phyloP scores from a whole-genome alignment of 257 asterid species.

The Capsicum rhomboideum region DNA sequence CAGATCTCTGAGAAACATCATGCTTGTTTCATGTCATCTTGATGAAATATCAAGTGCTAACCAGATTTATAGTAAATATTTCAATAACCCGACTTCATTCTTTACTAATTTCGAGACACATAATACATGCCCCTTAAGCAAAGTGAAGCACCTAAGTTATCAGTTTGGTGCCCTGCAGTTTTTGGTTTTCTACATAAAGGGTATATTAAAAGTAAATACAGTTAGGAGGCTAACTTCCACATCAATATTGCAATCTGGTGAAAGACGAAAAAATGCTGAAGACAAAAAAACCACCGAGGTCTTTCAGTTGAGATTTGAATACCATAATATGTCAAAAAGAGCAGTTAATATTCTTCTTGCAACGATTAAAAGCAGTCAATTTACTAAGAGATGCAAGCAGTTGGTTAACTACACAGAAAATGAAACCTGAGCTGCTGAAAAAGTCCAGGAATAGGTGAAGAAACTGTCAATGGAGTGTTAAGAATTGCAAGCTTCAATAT shows the following conservation, averaged over 20 bases:
- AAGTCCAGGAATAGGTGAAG: slow-evolving; percentile 94
- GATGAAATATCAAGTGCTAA: not conserved
- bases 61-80: not conserved
- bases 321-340: not conserved
- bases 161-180: not conserved
- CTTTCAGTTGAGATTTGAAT: not conserved
- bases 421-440: slow-evolving; percentile 81
- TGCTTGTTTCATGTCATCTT: not conserved
- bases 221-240: not conserved
- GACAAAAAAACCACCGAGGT: not conserved
- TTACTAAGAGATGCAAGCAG: not conserved
- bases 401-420: not conserved
- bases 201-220: not conserved
- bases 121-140: not conserved
- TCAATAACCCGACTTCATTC: not conserved
- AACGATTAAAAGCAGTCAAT: not conserved
- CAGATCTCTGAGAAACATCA: not conserved
- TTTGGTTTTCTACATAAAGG: not conserved
- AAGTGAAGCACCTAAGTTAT: not conserved
- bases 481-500: slow-evolving; percentile 73
- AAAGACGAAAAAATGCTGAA: not conserved
- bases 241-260: not conserved
- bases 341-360: not conserved
- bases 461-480: slow-evolving; percentile 78
- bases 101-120: not conserved